Evolutionary conservation across 78 protist genomes (phyloP), one percentile per base, ranked within the genome.

Genomic region (Dictyostelium capitatum): DNA sequence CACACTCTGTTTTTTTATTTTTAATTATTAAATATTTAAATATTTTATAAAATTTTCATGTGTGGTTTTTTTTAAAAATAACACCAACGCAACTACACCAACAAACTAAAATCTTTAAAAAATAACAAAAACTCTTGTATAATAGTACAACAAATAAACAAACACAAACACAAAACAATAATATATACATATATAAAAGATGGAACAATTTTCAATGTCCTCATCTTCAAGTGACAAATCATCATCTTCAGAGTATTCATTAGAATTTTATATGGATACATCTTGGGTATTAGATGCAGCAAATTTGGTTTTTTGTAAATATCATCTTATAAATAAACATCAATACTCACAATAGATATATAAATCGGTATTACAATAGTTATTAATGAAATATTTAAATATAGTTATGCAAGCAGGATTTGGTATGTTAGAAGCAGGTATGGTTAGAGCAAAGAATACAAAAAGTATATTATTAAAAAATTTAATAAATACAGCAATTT

Each of bases 371-470:
- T 10, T 12, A 51, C 56, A 10, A 51, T 12, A 51, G 10, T 51
- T 7, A 51, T n/a, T n/a, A n/a, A n/a, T n/a, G n/a, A n/a, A n/a
- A n/a, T n/a, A n/a, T 20, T 19, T 62, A 9, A 62, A 20, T 20
- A 19, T 19, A 84, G 92, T 87, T 65, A 54, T 87, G 80, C 93
- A 87, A 50, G 93, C 93, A 46, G 93, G 93, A n/a, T 87, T 87
- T 64, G 93, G 93, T 4, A 87, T 87, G 93, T 57, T 87, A 43
- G 93, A 87, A 65, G 93, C 93, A 57, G 93, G 93, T 11, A 87
- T 87, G 93, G 93, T 87, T 62, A 74, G 93, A 77, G 93, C 81
- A 77, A 87, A 87, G 79, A 87, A 87, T 87, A 87, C 93, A 59
- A 87, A 87, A 37, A 57, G 78, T 57, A 87, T 87, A 53, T 56